Conservation (phyloP, 129 eudicot genomes). For the Tanacetum coccineum region DNA sequence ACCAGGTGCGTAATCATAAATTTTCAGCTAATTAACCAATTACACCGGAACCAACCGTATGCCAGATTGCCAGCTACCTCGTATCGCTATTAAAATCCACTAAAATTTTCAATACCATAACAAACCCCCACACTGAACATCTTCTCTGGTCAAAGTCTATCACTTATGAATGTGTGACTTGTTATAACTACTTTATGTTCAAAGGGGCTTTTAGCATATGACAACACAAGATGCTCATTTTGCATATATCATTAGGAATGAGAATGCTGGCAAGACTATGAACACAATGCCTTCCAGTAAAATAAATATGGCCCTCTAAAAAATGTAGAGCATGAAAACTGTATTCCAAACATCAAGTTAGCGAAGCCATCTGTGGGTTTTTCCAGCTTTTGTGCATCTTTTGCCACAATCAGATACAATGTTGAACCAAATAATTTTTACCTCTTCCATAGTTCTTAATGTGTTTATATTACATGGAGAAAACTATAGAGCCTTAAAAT, state of each 20-base stretch:
- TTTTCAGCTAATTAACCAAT: background rate
- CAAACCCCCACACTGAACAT: conserved; percentile 6
- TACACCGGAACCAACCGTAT: no score
- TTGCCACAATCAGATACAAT: background rate
- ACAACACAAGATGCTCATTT: background rate
- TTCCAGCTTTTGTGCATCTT: no score
- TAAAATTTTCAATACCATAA: no score
- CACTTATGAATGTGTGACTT: no score
- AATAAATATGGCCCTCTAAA: background rate
- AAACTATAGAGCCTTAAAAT: background rate
- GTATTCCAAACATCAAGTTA: background rate
- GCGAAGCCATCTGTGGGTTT: no score
- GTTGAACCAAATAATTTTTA: background rate
- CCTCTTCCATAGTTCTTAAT: background rate
- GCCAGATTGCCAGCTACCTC: no score
- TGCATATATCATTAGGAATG: background rate
- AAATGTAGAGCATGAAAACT: background rate
- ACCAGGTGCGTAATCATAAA: background rate
- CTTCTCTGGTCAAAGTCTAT: background rate
- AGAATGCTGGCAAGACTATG: background rate
- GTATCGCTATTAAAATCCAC: no score
- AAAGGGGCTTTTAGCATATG: background rate
- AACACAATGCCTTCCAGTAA: background rate
- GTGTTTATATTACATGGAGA: background rate
- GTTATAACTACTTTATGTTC: conserved; percentile 3